Evolutionary conservation across 768 basidiomycete species (phyloP), one percentile per base, ranked within the genome.

Genomic region (Xanthoconium purpureum): DNA sequence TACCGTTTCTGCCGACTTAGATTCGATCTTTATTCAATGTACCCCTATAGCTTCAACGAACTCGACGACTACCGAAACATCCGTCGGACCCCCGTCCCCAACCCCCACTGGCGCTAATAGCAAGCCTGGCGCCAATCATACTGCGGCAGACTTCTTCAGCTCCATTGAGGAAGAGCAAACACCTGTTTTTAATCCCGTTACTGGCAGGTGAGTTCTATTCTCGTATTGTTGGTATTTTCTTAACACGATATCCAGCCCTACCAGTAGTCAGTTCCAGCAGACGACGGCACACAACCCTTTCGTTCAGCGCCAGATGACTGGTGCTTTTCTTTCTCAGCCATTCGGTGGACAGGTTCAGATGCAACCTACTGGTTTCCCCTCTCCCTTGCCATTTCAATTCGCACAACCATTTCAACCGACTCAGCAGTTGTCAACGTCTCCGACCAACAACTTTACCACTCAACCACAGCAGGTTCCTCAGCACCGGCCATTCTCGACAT

Each of bases 131-230:
- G 60, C 55, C 35, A 77, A 71, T 58, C 83, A 82, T 54, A 79
- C 78, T 33, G 76, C 87, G 52, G 73, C 83, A 18, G 96, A 98
- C 72, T 94, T 99, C 77, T 97, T 99, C 73, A 73, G 78, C 29
- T 82, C 90, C 6, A 96, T 99, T 61, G 94, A 97, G 68, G 80
- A 83, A 52, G 85, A 88, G 54, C 87, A 91, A 66, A 79, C 84
- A 10, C 77, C 82, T n/a, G 84, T 84, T 77, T 87, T 86, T 68
- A 84, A 84, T 58, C 81, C 86, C 8, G 79, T 82, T 58, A 78
- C 80, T 7, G 78, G 79, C 65, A 84, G 81, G 86, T 43, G 40
- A 60, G 58, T 52, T 29, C 9, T 33, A 2, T 45, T 39, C 14
- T 37, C 11, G 43, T 36, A 24, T 10, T 14, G 11, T 29, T 35